Evolutionary conservation across 2,329 filamentous ascomycete genomes (phyloP).

Genomic region (Hypoxylon sp.): DNA sequence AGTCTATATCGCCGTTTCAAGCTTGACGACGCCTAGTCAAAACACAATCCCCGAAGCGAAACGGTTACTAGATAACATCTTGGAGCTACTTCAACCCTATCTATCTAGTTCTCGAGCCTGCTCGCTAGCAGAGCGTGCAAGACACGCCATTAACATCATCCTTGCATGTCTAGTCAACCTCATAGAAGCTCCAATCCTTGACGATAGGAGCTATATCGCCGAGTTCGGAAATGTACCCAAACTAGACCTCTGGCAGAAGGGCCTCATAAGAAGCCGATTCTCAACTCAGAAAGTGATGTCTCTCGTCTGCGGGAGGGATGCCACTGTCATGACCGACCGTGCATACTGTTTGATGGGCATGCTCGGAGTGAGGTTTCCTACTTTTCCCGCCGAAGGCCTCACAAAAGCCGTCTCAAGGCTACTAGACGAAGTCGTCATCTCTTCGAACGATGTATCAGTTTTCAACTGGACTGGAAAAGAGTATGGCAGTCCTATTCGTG

Average conservation of each 20-base stretch:
- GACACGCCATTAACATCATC: slow-evolving; percentile 47
- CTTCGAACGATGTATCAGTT: slow-evolving; percentile 54
- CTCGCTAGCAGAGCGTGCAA: slow-evolving; percentile 35
- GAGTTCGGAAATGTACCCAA: slow-evolving; percentile 48
- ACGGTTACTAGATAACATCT: slow-evolving; percentile 24
- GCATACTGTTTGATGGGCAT: slow-evolving; percentile 56
- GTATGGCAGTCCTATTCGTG: slow-evolving; percentile 53
- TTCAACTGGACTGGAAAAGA: slow-evolving; percentile 56
- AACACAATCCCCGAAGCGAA: neutral
- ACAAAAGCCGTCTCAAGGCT: slow-evolving; percentile 53
- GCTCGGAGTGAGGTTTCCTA: slow-evolving; percentile 52
- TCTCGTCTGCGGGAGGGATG: slow-evolving; percentile 48
- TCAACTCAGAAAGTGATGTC: slow-evolving; percentile 50
- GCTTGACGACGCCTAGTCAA: slow-evolving; percentile 17
- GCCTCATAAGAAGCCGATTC: slow-evolving; percentile 46
- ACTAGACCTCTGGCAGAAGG: slow-evolving; percentile 46
- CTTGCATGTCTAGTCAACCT: slow-evolving; percentile 47
- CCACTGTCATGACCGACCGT: slow-evolving; percentile 51
- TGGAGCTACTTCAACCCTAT: slow-evolving; percentile 29
- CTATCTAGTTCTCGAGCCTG: slow-evolving; percentile 10
- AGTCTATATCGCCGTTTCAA: slow-evolving; percentile 44
- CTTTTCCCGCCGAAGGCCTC: slow-evolving; percentile 53
- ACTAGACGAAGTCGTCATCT: slow-evolving; percentile 53
- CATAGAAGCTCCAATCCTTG: slow-evolving; percentile 42
- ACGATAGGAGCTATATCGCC: slow-evolving; percentile 48